Percentiles rank a stretch among this genome's conserved stretches.
Conservation (phyloP, 1,284 basidiomycete species). For the Ganoderma multipileum region DNA sequence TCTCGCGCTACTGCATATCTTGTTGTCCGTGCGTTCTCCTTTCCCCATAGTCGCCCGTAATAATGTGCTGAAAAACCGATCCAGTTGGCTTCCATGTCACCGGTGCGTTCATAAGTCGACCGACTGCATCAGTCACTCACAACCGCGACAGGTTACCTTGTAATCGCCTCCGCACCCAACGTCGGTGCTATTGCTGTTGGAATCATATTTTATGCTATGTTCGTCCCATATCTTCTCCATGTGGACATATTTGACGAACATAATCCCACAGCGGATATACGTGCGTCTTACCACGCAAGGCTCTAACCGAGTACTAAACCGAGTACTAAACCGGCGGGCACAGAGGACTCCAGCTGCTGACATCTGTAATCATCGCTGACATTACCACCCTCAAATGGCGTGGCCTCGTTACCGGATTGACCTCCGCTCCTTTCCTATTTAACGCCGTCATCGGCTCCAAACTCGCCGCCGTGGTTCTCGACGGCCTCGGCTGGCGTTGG, state of each 20-base stretch:
- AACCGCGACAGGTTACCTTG: constrained; percentile 55
- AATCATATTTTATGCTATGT: constrained; percentile 63
- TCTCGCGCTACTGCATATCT: constrained; percentile 66
- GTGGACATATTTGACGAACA: background rate
- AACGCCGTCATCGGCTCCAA: constrained; percentile 76
- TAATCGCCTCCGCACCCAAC: constrained; percentile 70
- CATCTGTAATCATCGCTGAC: constrained; percentile 80
- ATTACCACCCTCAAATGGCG: constrained; percentile 83
- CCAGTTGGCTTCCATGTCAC: constrained; percentile 64
- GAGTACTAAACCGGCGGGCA: constrained; percentile 9
- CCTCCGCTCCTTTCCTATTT: constrained; percentile 74
- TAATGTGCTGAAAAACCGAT: background rate
- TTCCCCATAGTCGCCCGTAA: background rate
- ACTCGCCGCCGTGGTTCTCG: constrained; percentile 64
- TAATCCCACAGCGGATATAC: constrained; percentile 55
- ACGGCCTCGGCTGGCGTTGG: constrained; percentile 74
- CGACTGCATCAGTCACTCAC: background rate
- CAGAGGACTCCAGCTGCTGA: constrained; percentile 75
- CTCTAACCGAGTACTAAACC: too few relatives aligned
- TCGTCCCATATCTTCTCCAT: constrained; percentile 26
- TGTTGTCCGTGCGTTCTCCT: constrained; percentile 59
- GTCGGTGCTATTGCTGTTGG: constrained; percentile 49
- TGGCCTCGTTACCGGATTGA: constrained; percentile 69
- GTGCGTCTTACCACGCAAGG: constrained; percentile 38
- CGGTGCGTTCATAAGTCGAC: constrained; percentile 38